These are phyloP conservation scores for Trametes elegans DNA, from an alignment of 768 basidiomycete species.

Conservation along the genomic window DNA sequence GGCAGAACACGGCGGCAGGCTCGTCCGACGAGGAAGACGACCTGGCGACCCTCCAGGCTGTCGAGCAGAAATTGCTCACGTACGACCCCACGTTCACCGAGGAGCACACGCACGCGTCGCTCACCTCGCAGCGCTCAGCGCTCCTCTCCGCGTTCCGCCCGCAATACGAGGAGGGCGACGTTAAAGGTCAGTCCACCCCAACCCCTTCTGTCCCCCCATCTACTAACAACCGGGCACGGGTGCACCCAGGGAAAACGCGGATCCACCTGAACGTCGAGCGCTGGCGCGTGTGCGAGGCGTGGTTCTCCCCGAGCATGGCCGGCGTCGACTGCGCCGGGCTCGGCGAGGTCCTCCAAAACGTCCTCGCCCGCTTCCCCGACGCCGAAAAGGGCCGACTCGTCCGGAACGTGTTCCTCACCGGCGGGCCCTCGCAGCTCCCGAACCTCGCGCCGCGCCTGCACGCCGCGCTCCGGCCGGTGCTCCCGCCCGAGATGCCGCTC, in stretches of 20 bases:
- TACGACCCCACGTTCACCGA: slow-evolving; percentile 83
- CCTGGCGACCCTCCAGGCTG: slow-evolving; percentile 57
- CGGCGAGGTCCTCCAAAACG: slow-evolving; percentile 85
- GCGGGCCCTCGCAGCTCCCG: slow-evolving; percentile 72
- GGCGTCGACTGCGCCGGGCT: slow-evolving; percentile 94
- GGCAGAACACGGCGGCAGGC: slow-evolving; percentile 61
- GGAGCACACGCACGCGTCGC: slow-evolving; percentile 79
- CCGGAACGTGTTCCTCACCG: slow-evolving; percentile 90
- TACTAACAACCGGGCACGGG: background rate
- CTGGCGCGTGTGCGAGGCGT: slow-evolving; percentile 88
- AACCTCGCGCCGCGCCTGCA: slow-evolving; percentile 67
- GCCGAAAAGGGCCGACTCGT: slow-evolving; percentile 70
- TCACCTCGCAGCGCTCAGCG: slow-evolving; percentile 75
- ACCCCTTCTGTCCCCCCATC: background rate
- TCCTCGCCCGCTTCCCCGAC: slow-evolving; percentile 70
- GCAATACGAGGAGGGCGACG: slow-evolving; percentile 71
- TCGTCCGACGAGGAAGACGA: slow-evolving; percentile 94
- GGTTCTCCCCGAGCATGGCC: slow-evolving; percentile 92
- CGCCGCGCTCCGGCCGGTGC: slow-evolving; percentile 74
- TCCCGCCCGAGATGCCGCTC: slow-evolving; percentile 81
- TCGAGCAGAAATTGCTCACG: slow-evolving; percentile 80
- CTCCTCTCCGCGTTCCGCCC: slow-evolving; percentile 85
- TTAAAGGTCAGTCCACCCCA: slow-evolving; percentile 54
- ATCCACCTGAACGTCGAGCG: slow-evolving; percentile 90
- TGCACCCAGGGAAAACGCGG: slow-evolving; percentile 53